These are phyloP conservation scores for Taiozyma sp. DNA, from an alignment of 1,139 yeast genomes.

Conservation along the genomic window DNA sequence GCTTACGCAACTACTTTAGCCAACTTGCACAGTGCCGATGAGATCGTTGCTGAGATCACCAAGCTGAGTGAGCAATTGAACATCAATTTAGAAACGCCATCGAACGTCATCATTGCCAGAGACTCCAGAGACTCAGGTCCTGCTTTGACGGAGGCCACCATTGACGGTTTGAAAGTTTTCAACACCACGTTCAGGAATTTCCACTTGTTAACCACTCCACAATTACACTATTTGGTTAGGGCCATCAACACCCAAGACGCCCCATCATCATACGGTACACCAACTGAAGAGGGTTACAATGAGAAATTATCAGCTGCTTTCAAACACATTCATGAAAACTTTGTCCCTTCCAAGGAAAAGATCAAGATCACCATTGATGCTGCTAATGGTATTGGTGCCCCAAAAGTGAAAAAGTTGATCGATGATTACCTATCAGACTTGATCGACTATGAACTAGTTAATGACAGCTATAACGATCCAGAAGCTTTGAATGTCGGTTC, in stretches of 20 bases:
- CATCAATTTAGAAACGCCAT: slow-evolving; percentile 33
- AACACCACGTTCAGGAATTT: slow-evolving; percentile 46
- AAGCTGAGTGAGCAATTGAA: slow-evolving; percentile 30
- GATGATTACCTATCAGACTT: slow-evolving; percentile 36
- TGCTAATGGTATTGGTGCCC: slow-evolving; percentile 96
- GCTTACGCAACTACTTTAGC: slow-evolving; percentile 74
- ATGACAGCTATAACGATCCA: slow-evolving; percentile 53
- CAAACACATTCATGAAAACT: slow-evolving; percentile 33
- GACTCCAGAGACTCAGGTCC: slow-evolving; percentile 82
- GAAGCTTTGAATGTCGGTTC: slow-evolving; percentile 64
- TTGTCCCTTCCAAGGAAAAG: slow-evolving; percentile 28
- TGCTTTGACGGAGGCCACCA: slow-evolving; percentile 52
- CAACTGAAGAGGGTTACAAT: slow-evolving; percentile 69
- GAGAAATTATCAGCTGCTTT: slow-evolving; percentile 50
- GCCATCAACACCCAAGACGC: slow-evolving; percentile 43
- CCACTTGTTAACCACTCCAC: slow-evolving; percentile 87
- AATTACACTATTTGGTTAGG: slow-evolving; percentile 83
- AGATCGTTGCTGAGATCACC: slow-evolving; percentile 29
- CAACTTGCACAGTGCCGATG: slow-evolving; percentile 42
- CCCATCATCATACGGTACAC: slow-evolving; percentile 46
- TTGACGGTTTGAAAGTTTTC: slow-evolving; percentile 56
- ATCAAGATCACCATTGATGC: slow-evolving; percentile 65
- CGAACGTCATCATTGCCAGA: slow-evolving; percentile 50
- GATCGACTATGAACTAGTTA: slow-evolving; percentile 46
- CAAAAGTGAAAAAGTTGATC: slow-evolving; percentile 52